phyloP scores from a whole-genome alignment of 164 flowering plant species.

The Vitis cinerea region DNA sequence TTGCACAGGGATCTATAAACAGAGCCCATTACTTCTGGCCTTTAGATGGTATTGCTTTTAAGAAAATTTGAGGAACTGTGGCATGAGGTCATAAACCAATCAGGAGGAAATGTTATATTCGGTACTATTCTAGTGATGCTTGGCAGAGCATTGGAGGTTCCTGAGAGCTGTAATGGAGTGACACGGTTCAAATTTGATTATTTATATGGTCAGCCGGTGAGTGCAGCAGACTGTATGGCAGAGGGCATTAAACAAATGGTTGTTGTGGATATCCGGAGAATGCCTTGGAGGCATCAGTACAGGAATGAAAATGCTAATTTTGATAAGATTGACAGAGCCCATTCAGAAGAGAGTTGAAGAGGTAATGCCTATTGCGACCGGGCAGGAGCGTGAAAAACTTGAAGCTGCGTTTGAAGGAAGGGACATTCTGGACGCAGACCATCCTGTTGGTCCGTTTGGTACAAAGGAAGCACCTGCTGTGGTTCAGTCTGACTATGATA shows the following conservation, averaged over 20 bases:
- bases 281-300: slow-evolving; percentile 79
- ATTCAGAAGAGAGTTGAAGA: slow-evolving; percentile 67
- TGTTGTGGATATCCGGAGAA: slow-evolving; percentile 38
- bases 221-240: slow-evolving; percentile 98
- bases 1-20: slow-evolving; percentile 52
- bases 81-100: slow-evolving; percentile 34
- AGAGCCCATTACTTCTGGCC: slow-evolving; percentile 81
- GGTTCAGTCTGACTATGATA: too few relatives aligned
- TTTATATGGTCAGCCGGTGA: slow-evolving; percentile 91
- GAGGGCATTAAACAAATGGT: slow-evolving; percentile 49
- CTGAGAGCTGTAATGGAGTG: slow-evolving; percentile 83
- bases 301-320: slow-evolving; percentile 55
- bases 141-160: slow-evolving; percentile 88
- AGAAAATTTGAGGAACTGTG: slow-evolving; percentile 72
- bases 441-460: too few relatives aligned
- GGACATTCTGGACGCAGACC: too few relatives aligned
- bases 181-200: slow-evolving; percentile 93
- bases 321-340: slow-evolving; percentile 51
- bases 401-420: too few relatives aligned
- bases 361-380: too few relatives aligned
- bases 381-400: too few relatives aligned
- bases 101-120: slow-evolving; percentile 55
- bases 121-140: slow-evolving; percentile 85
- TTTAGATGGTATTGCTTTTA: slow-evolving; percentile 32
- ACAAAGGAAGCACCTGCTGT: too few relatives aligned